Conservation (phyloP, 805 yeast species). For the Saturnispora bothae region DNA sequence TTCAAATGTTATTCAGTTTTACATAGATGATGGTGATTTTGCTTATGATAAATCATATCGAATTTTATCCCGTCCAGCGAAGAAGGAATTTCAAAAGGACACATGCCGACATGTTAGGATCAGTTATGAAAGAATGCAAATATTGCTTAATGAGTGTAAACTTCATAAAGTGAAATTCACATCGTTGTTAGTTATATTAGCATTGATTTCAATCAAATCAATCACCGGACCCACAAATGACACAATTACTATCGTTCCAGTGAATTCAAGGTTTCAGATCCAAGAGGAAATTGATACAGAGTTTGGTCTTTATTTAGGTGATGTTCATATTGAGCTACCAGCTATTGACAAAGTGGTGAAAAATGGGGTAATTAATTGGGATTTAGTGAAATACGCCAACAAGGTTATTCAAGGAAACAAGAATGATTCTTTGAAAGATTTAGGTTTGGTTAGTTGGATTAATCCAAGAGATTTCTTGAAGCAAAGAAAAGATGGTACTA, state of each 20-base stretch:
- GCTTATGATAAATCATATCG: constrained; percentile 3
- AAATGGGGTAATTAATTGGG: constrained; percentile 8
- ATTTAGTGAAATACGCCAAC: constrained; percentile 9
- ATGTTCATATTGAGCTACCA: constrained; percentile 9
- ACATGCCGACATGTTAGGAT: constrained; percentile 8
- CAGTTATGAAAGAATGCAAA: neutral
- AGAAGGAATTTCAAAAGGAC: constrained; percentile 2
- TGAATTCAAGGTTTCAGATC: constrained; percentile 10
- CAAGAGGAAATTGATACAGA: neutral
- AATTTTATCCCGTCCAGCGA: neutral
- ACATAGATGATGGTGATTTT: constrained; percentile 9
- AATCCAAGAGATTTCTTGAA: constrained; percentile 8
- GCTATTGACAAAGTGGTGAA: constrained; percentile 3
- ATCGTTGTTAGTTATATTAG: constrained; percentile 9
- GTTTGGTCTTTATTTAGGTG: constrained; percentile 12
- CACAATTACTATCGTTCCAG: constrained; percentile 11
- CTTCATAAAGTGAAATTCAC: constrained; percentile 11
- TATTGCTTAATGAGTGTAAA: constrained; percentile 6
- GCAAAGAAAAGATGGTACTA: constrained; percentile 2
- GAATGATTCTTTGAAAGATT: constrained; percentile 8
- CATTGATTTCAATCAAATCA: constrained; percentile 8
- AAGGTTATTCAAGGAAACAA: constrained; percentile 9
- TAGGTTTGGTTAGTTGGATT: constrained; percentile 10
- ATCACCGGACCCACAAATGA: constrained; percentile 10
- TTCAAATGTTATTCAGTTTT: constrained; percentile 6